phyloP scores from a whole-genome alignment of 2,329 filamentous ascomycete species.

The Stemphylium lycopersici region DNA sequence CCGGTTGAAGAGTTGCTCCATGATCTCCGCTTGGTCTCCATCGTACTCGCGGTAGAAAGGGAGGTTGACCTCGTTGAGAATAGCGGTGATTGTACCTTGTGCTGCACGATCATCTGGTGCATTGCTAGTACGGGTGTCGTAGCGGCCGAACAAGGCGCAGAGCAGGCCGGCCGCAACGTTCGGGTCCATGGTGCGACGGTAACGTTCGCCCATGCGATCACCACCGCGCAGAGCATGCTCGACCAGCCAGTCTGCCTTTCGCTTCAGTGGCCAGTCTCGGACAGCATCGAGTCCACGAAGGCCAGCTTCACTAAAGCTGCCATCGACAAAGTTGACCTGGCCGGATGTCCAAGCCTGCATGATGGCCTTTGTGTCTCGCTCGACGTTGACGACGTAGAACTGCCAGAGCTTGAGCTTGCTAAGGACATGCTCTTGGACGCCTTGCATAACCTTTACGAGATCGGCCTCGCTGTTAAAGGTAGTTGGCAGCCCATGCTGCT shows the following conservation, averaged over 20 bases:
- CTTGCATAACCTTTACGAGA: constrained; percentile 80
- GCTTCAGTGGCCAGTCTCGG: constrained; percentile 61
- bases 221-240: constrained; percentile 72
- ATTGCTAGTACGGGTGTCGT: constrained; percentile 58
- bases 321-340: constrained; percentile 61
- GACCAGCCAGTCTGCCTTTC: constrained; percentile 69
- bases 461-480: constrained; percentile 74
- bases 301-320: constrained; percentile 56
- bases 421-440: constrained; percentile 80
- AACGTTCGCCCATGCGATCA: constrained; percentile 80
- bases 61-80: constrained; percentile 85
- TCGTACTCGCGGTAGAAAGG: constrained; percentile 94
- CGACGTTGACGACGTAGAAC: constrained; percentile 84
- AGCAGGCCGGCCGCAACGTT: constrained; percentile 71
- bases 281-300: constrained; percentile 60
- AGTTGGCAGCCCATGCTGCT: constrained; percentile 74
- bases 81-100: constrained; percentile 60
- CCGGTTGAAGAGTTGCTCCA: constrained; percentile 91
- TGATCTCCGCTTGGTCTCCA: constrained; percentile 76
- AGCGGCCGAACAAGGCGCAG: constrained; percentile 71
- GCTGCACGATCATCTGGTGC: constrained; percentile 60
- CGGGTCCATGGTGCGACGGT: constrained; percentile 74
- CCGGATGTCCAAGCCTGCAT: constrained; percentile 74
- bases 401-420: constrained; percentile 85
- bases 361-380: constrained; percentile 71